A percentile compares a stretch with the other conserved stretches of the same genome.
phyloP scores from a whole-genome alignment of 805 yeast genomes.

The Saccharomyces mikatae region DNA sequence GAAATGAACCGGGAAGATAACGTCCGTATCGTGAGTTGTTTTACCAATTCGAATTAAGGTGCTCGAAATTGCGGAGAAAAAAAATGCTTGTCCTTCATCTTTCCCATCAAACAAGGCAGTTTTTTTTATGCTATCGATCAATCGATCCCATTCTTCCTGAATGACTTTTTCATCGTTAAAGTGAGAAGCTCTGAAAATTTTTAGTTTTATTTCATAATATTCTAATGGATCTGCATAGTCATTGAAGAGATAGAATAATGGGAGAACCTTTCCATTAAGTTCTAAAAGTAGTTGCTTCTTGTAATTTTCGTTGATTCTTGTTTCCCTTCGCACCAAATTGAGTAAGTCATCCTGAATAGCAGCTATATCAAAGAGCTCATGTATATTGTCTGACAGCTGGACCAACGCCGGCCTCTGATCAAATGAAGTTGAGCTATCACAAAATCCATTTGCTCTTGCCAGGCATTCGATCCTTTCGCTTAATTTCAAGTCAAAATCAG shows the following conservation, averaged over 20 bases:
- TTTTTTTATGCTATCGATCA: slow-evolving; percentile 42
- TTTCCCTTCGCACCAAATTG: slow-evolving; percentile 39
- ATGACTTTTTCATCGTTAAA: slow-evolving; percentile 75
- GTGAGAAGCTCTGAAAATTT: slow-evolving; percentile 72
- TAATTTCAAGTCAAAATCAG: slow-evolving; percentile 58
- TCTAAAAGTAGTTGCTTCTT: slow-evolving; percentile 41
- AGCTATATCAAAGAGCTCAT: slow-evolving; percentile 75
- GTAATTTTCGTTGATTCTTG: slow-evolving; percentile 34
- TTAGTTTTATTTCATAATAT: slow-evolving; percentile 68
- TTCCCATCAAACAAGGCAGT: slow-evolving; percentile 17
- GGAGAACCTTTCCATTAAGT: slow-evolving; percentile 53
- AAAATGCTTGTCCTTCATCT: slow-evolving; percentile 19
- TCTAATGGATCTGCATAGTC: slow-evolving; percentile 78
- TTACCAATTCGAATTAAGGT: slow-evolving; percentile 43
- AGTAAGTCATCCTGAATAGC: slow-evolving; percentile 53
- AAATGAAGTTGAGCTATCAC: slow-evolving; percentile 73
- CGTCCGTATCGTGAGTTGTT: slow-evolving; percentile 54
- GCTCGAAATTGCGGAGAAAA: slow-evolving; percentile 29
- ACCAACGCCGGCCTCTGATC: slow-evolving; percentile 65
- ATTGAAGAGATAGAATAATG: slow-evolving; percentile 71
- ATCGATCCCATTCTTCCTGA: slow-evolving; percentile 64
- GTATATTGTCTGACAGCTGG: slow-evolving; percentile 55
- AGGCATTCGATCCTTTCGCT: slow-evolving; percentile 73
- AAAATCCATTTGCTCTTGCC: slow-evolving; percentile 83
- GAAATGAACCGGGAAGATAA: slow-evolving; percentile 70